phyloP scores from a whole-genome alignment of 2,329 filamentous ascomycete genomes.

The Exserohilum turcica region DNA sequence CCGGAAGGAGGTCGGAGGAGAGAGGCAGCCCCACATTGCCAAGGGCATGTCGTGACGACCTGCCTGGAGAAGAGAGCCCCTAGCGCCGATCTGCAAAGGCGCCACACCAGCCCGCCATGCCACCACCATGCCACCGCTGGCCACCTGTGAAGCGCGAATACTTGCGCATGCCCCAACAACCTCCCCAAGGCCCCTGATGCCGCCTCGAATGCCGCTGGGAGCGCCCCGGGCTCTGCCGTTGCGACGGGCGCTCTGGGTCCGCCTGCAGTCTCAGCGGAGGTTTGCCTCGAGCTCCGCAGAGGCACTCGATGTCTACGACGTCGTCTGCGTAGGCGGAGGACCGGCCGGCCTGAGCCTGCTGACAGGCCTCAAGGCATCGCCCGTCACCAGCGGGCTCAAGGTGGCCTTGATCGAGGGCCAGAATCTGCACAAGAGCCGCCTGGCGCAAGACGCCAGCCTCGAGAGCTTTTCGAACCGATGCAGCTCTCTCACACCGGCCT shows the following conservation, averaged over 20 bases:
- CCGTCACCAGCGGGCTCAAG: constrained; percentile 74
- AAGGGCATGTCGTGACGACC: constrained; percentile 1
- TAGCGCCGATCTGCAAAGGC: constrained; percentile 24
- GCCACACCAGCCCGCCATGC: constrained; percentile 32
- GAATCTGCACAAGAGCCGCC: constrained; percentile 71
- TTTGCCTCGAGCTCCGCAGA: constrained; percentile 42
- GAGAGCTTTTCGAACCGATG: constrained; percentile 88
- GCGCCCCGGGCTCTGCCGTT: constrained; percentile 22
- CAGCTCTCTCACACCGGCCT: constrained; percentile 89
- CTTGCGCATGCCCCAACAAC: constrained; percentile 25
- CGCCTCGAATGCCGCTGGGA: constrained; percentile 36
- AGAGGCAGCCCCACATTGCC: not conserved
- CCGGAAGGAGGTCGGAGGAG: constrained; percentile 1
- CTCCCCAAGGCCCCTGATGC: constrained; percentile 35
- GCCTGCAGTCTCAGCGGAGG: constrained; percentile 27
- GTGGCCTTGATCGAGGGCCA: constrained; percentile 91
- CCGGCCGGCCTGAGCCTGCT: constrained; percentile 79
- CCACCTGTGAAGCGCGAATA: constrained; percentile 13
- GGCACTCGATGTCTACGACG: constrained; percentile 80
- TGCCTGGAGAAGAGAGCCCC: constrained; percentile 4
- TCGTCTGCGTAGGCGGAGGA: constrained; percentile 88
- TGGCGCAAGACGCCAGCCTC: constrained; percentile 66
- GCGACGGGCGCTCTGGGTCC: constrained; percentile 19
- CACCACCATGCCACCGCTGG: constrained; percentile 26
- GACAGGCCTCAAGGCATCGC: constrained; percentile 62